Base-by-base conservation (phyloP, 768 basidiomycete genomes). In the Lactarius psammicola region DNA sequence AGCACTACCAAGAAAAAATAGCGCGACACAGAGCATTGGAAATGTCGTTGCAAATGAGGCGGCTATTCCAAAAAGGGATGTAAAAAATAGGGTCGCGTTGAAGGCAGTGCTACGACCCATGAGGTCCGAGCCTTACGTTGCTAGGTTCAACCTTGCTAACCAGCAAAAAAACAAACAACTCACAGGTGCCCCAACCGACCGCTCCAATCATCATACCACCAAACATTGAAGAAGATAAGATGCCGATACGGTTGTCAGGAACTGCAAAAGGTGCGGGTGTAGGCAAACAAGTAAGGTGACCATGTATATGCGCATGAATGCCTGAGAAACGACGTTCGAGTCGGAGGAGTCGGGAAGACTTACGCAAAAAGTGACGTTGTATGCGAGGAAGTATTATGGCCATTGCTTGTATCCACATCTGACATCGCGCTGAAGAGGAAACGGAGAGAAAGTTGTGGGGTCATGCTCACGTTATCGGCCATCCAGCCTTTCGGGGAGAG, bases 151-250 rank as follows among this genome's bases (percentile, higher is more conserved):
- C 11, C 60, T 63, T 51, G 33, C 18, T 33, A 36, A 23, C 9
- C 30, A 51, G 59, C 44, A 60, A 34, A 56, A n/a, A 44, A 23
- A 33, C 17, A 9, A 15, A 20, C 6, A 11, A 78, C 85, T 60
- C 71, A 89, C 92, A 94, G 28, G 91, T 88, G 63, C 95, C 95
- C 95, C 95, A 95, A 4, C 89, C 91, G 10, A 95, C 77, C 1
- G 92, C 90, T 1, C 95, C 93, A 59, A 97, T 74, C 94, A 98
- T 97, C 96, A 98, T 98, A n/a, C 96, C 93, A 13, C 84, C 87
- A 73, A 95, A 95, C 84, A 93, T 94, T 4, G 90, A 87, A 4
- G 94, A 92, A 0, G 94, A 95, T 17, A 98, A 77, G 1, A 82
- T 75, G 28, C 95, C 96, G 57, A 95, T 91, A 69, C 85, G 85